These are phyloP conservation scores for Colletotrichum tamarilloi DNA, from an alignment of 2,329 filamentous ascomycete species.

Conservation along the genomic window DNA sequence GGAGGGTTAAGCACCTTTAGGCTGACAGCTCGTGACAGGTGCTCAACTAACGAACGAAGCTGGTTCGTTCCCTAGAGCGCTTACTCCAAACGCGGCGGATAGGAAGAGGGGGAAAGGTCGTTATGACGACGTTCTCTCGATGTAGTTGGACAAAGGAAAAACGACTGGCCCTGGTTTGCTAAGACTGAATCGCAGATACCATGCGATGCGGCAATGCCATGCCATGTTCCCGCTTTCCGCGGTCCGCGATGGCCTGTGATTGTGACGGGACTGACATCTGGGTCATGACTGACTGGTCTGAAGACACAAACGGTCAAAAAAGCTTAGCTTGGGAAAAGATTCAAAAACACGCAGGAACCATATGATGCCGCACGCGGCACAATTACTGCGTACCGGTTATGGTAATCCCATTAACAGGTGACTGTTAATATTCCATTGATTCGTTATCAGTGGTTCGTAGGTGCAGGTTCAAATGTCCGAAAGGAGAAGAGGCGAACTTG, in stretches of 20 bases:
- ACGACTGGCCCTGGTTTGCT: slow-evolving; percentile 22
- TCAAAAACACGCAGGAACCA: slow-evolving; percentile 17
- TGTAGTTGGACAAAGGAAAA: slow-evolving; percentile 29
- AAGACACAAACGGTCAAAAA: slow-evolving; percentile 30
- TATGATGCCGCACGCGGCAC: slow-evolving; percentile 20
- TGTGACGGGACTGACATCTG: background rate
- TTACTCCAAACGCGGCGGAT: slow-evolving; percentile 26
- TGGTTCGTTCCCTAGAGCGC: slow-evolving; percentile 22
- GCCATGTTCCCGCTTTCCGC: slow-evolving; percentile 7
- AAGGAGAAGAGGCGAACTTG: slow-evolving; percentile 29
- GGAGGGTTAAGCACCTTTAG: slow-evolving; percentile 10
- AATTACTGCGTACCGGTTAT: background rate
- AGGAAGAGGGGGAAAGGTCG: background rate
- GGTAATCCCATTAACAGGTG: slow-evolving; percentile 14
- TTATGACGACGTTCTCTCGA: slow-evolving; percentile 20
- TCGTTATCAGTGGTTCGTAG: slow-evolving; percentile 27
- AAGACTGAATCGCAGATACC: slow-evolving; percentile 16
- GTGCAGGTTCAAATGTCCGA: slow-evolving; percentile 25
- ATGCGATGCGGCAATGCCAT: background rate
- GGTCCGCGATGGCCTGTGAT: slow-evolving; percentile 2
- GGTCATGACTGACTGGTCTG: background rate
- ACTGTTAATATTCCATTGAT: slow-evolving; percentile 21
- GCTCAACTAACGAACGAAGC: slow-evolving; percentile 9
- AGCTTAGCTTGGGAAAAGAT: slow-evolving; percentile 26
- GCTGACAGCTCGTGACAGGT: slow-evolving; percentile 16